These are phyloP conservation scores for Neoboletus brunneissimus DNA, from an alignment of 768 basidiomycete species.

Conservation along the genomic window DNA sequence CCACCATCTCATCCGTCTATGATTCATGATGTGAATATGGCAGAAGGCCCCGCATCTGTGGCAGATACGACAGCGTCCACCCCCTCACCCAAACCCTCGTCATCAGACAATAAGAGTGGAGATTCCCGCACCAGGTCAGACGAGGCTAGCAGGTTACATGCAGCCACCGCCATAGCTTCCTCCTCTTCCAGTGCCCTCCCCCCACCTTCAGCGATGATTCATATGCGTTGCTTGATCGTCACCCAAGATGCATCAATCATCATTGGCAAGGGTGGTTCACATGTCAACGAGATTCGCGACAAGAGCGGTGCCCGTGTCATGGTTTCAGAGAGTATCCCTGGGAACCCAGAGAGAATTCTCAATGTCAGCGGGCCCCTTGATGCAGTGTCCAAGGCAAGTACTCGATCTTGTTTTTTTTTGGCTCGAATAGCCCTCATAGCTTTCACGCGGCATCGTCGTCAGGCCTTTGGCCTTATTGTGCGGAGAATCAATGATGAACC, in stretches of 20 bases:
- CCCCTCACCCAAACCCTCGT: slow-evolving; percentile 51
- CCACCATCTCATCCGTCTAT: slow-evolving; percentile 37
- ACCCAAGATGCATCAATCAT: slow-evolving; percentile 99
- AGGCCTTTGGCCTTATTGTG: slow-evolving; percentile 99
- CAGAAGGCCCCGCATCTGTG: slow-evolving; percentile 39
- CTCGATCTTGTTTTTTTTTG: not conserved
- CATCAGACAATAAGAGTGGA: slow-evolving; percentile 44
- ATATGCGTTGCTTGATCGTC: slow-evolving; percentile 98
- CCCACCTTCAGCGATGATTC: slow-evolving; percentile 79
- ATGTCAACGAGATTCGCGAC: slow-evolving; percentile 98
- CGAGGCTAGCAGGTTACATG: slow-evolving; percentile 39
- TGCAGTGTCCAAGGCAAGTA: slow-evolving; percentile 92
- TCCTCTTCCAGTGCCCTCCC: slow-evolving; percentile 46
- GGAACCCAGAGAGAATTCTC: slow-evolving; percentile 98
- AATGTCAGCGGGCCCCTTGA: slow-evolving; percentile 96
- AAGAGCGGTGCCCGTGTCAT: slow-evolving; percentile 95
- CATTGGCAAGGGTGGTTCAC: slow-evolving; percentile 92
- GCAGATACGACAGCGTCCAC: slow-evolving; percentile 52
- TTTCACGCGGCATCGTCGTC: slow-evolving; percentile 3
- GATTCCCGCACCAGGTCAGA: slow-evolving; percentile 35
- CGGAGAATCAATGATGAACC: slow-evolving; percentile 99
- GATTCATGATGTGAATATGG: slow-evolving; percentile 64
- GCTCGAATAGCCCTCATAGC: not conserved
- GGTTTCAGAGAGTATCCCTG: slow-evolving; percentile 97
- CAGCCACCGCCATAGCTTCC: slow-evolving; percentile 48